Evolutionary conservation across 257 asterid genomes (phyloP), one percentile per base, ranked within the genome.

Genomic region (Nicotiana paniculata): DNA sequence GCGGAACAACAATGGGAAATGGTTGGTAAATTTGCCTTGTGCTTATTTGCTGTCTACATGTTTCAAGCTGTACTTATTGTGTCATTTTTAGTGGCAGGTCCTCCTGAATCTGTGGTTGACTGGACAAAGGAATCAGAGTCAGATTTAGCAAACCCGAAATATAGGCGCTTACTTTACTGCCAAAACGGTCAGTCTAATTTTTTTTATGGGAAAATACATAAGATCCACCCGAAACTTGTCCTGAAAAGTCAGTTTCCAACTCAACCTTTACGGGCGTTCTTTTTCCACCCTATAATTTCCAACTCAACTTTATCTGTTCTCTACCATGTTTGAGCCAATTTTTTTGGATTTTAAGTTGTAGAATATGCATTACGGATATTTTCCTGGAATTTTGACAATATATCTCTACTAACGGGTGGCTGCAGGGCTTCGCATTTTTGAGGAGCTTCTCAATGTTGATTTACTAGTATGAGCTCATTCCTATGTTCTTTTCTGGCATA

Each of bases 141-240:
- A 43, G 95, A 93, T 79, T 81, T 91, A 82, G 89, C 92, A 79
- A 90, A 84, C 85, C 97, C 92, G 69, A 91, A 91, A 88, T 85
- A 88, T 82, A 93, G 98, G 96, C 97, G 97, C 83, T 91, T 95
- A 82, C 97, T 95, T 85, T 95, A 93, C 82, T 93, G 98, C 89
- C 98, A 93, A 87, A 92, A 95, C 64, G 98, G 98, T 93, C 69
- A 4, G 87, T 85, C 76, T 51, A 75, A 76, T 81, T 80, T 0
- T 21, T 21, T 21, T 21, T 21, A 21, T 21, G 24, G 24, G 24
- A 21, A 21, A 21, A 21, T 21, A 21, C 24, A 21, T 21, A 21
- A 21, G 24, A 21, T 21, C 24, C 24, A 21, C 24, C 24, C 24
- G 24, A 21, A 21, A 21, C 24, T 21, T 21, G 24, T 21, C 24